Percentiles rank a stretch among this genome's conserved stretches.
Conservation (phyloP, 169 alveolate genomes). For the Cryptosporidium baileyi region DNA sequence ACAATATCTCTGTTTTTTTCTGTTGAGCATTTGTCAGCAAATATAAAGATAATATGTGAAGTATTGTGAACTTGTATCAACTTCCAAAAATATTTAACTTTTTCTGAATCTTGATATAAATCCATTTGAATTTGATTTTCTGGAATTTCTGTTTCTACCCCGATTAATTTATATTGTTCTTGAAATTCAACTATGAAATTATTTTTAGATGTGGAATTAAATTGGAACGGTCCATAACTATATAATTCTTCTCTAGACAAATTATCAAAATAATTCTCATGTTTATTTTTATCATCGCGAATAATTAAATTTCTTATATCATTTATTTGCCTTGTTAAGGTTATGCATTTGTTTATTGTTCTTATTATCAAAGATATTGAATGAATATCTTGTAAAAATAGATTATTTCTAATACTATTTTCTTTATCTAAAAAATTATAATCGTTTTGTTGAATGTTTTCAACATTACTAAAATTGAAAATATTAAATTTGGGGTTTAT, state of each 20-base stretch:
- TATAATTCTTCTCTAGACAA: too few species aligned
- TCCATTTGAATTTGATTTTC: background rate
- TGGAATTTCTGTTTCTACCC: background rate
- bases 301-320: too few species aligned
- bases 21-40: conserved; percentile 50
- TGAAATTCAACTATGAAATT: background rate
- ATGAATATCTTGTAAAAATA: background rate
- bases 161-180: background rate
- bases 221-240: conserved; percentile 5
- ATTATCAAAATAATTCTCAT: too few species aligned
- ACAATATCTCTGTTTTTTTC: conserved; percentile 14
- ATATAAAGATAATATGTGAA: conserved; percentile 41
- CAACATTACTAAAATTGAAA: background rate
- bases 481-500: too few species aligned
- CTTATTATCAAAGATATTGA: background rate
- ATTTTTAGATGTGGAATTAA: conserved; percentile 11
- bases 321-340: too few species aligned
- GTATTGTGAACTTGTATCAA: conserved; percentile 31
- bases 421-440: background rate
- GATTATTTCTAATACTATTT: background rate
- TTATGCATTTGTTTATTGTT: background rate
- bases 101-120: too few species aligned
- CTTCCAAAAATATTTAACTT: conserved; percentile 3
- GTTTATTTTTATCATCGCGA: too few species aligned
- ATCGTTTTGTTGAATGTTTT: background rate